Evolutionary conservation across 2,329 filamentous ascomycete species (phyloP), one percentile per base, ranked within the genome.

Genomic region (Zalaria sp.): DNA sequence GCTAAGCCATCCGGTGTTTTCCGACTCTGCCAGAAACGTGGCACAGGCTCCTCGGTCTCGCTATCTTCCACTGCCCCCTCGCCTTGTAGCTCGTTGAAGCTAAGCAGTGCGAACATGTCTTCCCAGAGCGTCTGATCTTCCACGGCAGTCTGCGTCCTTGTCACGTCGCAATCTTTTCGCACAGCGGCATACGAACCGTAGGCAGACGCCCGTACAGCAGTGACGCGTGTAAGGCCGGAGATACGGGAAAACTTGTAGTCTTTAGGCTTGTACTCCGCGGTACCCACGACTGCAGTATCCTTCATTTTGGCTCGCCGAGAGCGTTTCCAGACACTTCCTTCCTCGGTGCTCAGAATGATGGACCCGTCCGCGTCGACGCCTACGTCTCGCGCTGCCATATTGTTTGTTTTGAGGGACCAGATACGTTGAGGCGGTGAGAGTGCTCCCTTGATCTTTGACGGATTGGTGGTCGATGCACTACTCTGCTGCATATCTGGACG

Each of bases 191-290:
- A 96, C 0, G 89, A 84, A 4, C 91, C 91, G 60, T 84, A 93
- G 0, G 81, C 76, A 29, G 91, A 96, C 51, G 87, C 89, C 49
- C 87, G 75, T 5, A 96, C 88, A 3, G 80, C 79, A 28, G 82
- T 73, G 9, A 93, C 85, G 31, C 87, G 79, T 2, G 86, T 94
- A 43, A 98, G 75, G 35, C 83, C 87, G 1, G 91, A 82, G 5
- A 98, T 78, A 43, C 91, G 79, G 53, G 89, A 80, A 51, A 96
- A 98, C 57, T 98, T 98, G 67, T 93, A 94, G 55, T 94, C 87
- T 51, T 93, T 93, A 8, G 76, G 73, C 52, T 77, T 83, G 29
- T 72, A 68, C 25, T 79, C 77, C 1, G 64, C 60, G 2, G 60
- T 60, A 3, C 64, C 66, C 8, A 64, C 60, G 1, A 67, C 65